Base-by-base conservation (phyloP, 129 eudicot genomes). In the Helianthus tuberosus region DNA sequence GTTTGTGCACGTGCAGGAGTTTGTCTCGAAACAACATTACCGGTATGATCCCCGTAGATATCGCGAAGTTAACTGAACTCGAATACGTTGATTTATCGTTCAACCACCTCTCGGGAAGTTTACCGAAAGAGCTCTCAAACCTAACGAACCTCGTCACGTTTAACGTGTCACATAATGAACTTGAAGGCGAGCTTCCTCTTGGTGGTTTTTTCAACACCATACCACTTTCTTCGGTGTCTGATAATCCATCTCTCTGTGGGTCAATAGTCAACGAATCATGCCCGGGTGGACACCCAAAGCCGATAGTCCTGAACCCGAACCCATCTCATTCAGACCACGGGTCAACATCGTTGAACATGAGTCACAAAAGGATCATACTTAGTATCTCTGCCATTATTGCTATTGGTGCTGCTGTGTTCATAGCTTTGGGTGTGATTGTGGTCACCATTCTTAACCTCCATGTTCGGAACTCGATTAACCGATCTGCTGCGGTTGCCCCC, bases 171-270 rank as follows among this genome's bases (percentile, higher is more conserved):
- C 89, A 86, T 69, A 94, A 94, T 68, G 78, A 85, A 61, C 83
- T 94, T n/a, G 82, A 94, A 66, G 98, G 98, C 16, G 98, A 90
- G 80, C 86, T 94, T 27, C 98, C 98, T 1, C 93, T 85, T 6
- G 97, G 97, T 43, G 97, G 97, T 35, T 90, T 90, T 84, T 94
- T 94, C 79, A 84, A 90, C 64, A 86, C 89, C 36, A 88, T 94
- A 27, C 90, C 98, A 8, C 80, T 83, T 41, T 90, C 98, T 32
- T 90, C 98, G 0, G 86, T 94, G 25, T 66, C 52, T 5, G 93
- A 78, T 50, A 94, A 94, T 61, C 97, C 98, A 6, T 79, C 93
- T 54, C 71, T 94, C 46, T 94, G 98, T 59, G 98, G 98, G 68
- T 90, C 97, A 29, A 69, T 90, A 11, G 87, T 90, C 58, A 88